A percentile compares a stretch with the other conserved stretches of the same genome.
Evolutionary conservation across 495 filamentous ascomycete species (phyloP).

Genomic region (Tuber calosporum): DNA sequence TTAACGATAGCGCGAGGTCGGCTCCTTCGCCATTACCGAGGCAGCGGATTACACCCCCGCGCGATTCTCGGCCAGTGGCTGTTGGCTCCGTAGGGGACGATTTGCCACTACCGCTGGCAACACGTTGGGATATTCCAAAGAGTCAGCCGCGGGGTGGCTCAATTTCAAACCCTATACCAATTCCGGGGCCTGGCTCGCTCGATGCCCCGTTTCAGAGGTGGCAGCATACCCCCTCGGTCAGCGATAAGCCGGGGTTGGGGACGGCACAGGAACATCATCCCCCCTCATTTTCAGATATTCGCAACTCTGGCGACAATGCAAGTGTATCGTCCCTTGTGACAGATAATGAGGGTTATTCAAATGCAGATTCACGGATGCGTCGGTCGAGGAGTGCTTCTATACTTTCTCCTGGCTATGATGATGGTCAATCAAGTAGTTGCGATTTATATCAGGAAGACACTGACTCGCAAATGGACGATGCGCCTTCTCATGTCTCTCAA

Average conservation of each 20-base stretch:
- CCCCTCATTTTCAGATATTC: constrained; percentile 31
- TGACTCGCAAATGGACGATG: constrained; percentile 38
- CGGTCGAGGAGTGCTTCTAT: constrained; percentile 36
- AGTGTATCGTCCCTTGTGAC: constrained; percentile 39
- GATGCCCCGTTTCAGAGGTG: constrained; percentile 35
- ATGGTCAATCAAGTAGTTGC: constrained; percentile 21
- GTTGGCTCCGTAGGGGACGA: constrained; percentile 21
- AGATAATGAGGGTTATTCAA: constrained; percentile 30
- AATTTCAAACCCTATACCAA: constrained; percentile 35
- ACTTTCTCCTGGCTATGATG: constrained; percentile 27
- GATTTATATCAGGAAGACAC: constrained; percentile 36
- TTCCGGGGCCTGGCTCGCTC: constrained; percentile 29
- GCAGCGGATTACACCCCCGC: constrained; percentile 19
- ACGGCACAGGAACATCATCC: constrained; percentile 18
- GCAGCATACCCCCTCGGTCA: constrained; percentile 25
- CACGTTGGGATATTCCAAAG: constrained; percentile 25
- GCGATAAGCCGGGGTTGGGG: constrained; percentile 28
- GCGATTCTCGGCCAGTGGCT: constrained; percentile 28
- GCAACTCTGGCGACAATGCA: constrained; percentile 34
- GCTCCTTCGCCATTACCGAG: constrained; percentile 32
- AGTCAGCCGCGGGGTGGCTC: constrained; percentile 19
- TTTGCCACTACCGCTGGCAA: constrained; percentile 22
- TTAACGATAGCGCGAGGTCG: constrained; percentile 36
- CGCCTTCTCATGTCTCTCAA: constrained; percentile 29
- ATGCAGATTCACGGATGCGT: constrained; percentile 29